phyloP scores from a whole-genome alignment of 352 stramenopile genomes.

The Pythium scleroteichum region DNA sequence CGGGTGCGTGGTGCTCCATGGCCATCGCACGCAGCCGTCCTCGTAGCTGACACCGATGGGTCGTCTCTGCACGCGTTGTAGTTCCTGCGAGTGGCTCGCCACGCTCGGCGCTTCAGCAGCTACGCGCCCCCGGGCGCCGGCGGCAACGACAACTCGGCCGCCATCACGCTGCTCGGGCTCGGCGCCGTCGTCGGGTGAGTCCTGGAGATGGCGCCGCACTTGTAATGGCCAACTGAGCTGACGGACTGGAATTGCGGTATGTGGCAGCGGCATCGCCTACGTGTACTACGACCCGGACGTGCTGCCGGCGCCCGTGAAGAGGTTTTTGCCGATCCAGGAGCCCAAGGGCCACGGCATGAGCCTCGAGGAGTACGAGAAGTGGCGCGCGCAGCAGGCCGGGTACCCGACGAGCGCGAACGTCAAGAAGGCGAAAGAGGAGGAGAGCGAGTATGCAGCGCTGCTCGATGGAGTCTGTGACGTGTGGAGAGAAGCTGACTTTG shows the following conservation, averaged over 20 bases:
- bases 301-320: slow-evolving; percentile 69
- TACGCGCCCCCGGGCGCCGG: slow-evolving; percentile 64
- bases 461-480: neutral
- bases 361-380: slow-evolving; percentile 86
- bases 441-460: slow-evolving; percentile 15
- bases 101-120: slow-evolving; percentile 62
- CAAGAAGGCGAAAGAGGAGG: slow-evolving; percentile 46
- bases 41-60: neutral
- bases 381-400: slow-evolving; percentile 70
- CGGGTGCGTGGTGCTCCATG: neutral
- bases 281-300: slow-evolving; percentile 88
- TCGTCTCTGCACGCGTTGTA: neutral
- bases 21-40: too few relatives aligned
- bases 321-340: slow-evolving; percentile 80
- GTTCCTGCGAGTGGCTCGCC: slow-evolving; percentile 11
- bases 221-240: too few relatives aligned
- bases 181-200: slow-evolving; percentile 63
- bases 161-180: slow-evolving; percentile 76
- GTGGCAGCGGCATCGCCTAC: slow-evolving; percentile 65
- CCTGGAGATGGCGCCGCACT: too few relatives aligned
- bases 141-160: slow-evolving; percentile 76
- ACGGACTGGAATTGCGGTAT: too few relatives aligned
- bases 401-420: slow-evolving; percentile 33
- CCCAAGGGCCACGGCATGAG: slow-evolving; percentile 83
- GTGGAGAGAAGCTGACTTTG: neutral